Conservation (phyloP, 1,139 yeast genomes). For the Scheffersomyces illinoinensis region DNA sequence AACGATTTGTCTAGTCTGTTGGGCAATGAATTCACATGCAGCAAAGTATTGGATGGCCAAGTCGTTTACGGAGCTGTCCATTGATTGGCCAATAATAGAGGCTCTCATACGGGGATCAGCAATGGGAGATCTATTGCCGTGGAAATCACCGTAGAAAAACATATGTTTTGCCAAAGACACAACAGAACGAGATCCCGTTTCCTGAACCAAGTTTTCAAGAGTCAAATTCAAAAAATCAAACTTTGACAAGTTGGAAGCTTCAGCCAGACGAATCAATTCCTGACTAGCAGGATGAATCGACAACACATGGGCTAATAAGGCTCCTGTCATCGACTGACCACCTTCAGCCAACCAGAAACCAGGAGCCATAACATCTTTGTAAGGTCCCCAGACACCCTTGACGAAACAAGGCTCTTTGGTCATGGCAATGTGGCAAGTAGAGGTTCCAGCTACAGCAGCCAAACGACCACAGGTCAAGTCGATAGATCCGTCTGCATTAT, state of each 20-base stretch:
- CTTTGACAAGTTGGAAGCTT: conserved; percentile 65
- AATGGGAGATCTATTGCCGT: conserved; percentile 94
- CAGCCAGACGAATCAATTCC: conserved; percentile 64
- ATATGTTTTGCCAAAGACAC: conserved; percentile 80
- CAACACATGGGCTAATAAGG: conserved; percentile 85
- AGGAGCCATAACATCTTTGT: conserved; percentile 85
- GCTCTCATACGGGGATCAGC: conserved; percentile 95
- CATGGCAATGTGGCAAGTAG: conserved; percentile 93
- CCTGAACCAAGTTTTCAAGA: conserved; percentile 66
- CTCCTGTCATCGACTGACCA: conserved; percentile 97
- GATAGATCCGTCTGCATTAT: conserved; percentile 40
- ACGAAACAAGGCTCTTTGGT: conserved; percentile 86
- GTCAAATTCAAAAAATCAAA: conserved; percentile 81
- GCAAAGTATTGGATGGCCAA: conserved; percentile 85
- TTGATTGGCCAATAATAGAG: conserved; percentile 86
- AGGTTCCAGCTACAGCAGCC: conserved; percentile 98
- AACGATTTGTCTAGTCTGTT: conserved; percentile 93
- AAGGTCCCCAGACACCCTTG: conserved; percentile 98
- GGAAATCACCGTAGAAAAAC: conserved; percentile 94
- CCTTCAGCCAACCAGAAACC: conserved; percentile 98
- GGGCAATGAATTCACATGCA: conserved; percentile 96
- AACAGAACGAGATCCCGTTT: conserved; percentile 62
- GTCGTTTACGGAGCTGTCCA: conserved; percentile 84
- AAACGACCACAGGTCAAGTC: conserved; percentile 75
- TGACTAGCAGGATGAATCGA: conserved; percentile 86